Evolutionary conservation across 2,329 filamentous ascomycete species (phyloP).

Genomic region (Fusarium aywerte): DNA sequence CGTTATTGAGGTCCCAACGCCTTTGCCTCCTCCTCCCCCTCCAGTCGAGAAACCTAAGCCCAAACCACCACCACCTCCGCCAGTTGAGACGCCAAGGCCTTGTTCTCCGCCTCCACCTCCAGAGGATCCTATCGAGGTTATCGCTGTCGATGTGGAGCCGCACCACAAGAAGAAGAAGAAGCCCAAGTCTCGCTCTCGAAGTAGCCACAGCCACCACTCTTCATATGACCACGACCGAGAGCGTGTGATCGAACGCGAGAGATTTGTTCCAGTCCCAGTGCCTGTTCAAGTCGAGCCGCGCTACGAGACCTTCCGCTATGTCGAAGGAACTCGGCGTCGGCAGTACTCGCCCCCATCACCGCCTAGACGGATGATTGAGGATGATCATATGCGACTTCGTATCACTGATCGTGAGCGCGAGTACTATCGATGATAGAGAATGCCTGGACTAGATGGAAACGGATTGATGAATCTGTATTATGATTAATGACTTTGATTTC

Average conservation of each 20-base stretch:
- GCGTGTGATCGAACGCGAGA: conserved; percentile 64
- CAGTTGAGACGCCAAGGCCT: conserved; percentile 38
- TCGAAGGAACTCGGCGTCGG: conserved; percentile 59
- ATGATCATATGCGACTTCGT: conserved; percentile 45
- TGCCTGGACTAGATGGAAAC: neutral
- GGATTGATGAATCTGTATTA: conserved; percentile 36
- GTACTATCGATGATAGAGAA: conserved; percentile 44
- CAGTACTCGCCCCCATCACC: conserved; percentile 47
- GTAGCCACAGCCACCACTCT: conserved; percentile 46
- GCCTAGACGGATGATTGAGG: conserved; percentile 49
- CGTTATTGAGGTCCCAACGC: conserved; percentile 23
- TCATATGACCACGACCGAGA: conserved; percentile 54
- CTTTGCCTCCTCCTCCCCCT: conserved; percentile 37
- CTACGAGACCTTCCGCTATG: conserved; percentile 64
- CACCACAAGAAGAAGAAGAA: conserved; percentile 44
- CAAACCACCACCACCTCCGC: conserved; percentile 33
- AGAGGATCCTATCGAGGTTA: conserved; percentile 53
- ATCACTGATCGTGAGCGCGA: conserved; percentile 52
- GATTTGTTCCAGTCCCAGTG: conserved; percentile 58
- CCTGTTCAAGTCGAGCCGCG: conserved; percentile 53
- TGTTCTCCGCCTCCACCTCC: conserved; percentile 44
- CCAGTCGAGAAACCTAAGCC: conserved; percentile 27
- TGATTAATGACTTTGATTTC: conserved; percentile 34
- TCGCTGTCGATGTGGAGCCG: conserved; percentile 53
- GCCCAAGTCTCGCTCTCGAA: conserved; percentile 47